A percentile compares a stretch with the other conserved stretches of the same genome.
Evolutionary conservation across 2,329 filamentous ascomycete genomes (phyloP).

Genomic region (Fusarium acutatum): DNA sequence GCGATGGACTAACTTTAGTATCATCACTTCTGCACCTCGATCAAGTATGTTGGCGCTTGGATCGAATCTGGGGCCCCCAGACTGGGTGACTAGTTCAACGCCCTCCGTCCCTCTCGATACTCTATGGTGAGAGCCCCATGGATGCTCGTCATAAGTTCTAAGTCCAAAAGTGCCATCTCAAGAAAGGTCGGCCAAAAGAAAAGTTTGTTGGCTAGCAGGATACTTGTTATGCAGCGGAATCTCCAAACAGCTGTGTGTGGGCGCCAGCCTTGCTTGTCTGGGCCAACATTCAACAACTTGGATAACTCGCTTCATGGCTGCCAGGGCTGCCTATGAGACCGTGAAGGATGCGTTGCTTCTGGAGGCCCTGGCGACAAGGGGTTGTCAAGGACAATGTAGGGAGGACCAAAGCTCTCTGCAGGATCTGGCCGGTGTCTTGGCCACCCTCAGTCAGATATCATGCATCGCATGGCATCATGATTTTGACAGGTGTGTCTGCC

Average conservation of each 20-base stretch:
- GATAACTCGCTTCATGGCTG: neutral
- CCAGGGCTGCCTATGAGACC: neutral
- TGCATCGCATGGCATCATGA: neutral
- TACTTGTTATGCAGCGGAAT: slow-evolving; percentile 13
- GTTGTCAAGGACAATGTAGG: neutral
- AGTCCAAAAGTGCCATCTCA: neutral
- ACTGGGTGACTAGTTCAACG: slow-evolving; percentile 24
- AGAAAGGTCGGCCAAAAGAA: neutral
- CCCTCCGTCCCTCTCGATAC: slow-evolving; percentile 13
- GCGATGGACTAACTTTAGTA: slow-evolving; percentile 2
- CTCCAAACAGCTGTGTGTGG: neutral
- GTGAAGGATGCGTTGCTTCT: neutral
- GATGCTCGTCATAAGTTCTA: neutral
- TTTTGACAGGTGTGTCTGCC: neutral
- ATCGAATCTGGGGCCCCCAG: neutral
- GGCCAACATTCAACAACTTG: neutral
- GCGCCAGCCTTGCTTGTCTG: neutral
- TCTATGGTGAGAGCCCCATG: neutral
- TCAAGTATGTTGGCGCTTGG: slow-evolving; percentile 16
- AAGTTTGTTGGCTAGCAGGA: neutral
- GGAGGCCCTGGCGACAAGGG: neutral
- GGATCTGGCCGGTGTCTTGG: neutral
- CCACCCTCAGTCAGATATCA: neutral
- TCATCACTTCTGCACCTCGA: slow-evolving; percentile 27
- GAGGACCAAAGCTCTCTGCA: slow-evolving; percentile 7